Evolutionary conservation across 345 rosid species (phyloP), one percentile per base, ranked within the genome.

Genomic region (Dipteronia sinensis): DNA sequence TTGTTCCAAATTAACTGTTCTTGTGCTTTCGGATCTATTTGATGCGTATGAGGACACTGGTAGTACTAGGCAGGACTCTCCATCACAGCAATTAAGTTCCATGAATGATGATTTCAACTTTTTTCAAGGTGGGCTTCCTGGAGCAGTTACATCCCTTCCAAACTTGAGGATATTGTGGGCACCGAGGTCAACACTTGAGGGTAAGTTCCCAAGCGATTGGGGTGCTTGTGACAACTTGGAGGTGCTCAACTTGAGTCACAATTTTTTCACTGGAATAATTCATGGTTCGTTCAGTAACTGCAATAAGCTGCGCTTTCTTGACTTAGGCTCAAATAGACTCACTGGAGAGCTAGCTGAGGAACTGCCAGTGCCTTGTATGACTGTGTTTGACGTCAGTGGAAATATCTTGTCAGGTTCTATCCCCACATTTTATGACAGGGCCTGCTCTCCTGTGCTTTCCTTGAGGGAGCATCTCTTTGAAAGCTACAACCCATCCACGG

Each of bases 141-240:
- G 42, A 65, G 90, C 79, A 63, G 83, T 95, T 77, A 72, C 90
- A 62, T 84, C 75, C 68, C 94, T 95, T 81, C 91, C 92, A 0
- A 89, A 87, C 67, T 86, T 95, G 76, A 86, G 83, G 87, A 86
- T 95, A 70, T 80, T 95, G 85, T 95, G 98, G 98, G 94, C 90
- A 25, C 98, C 98, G 17, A 84, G 93, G 82, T 90, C 93, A 76
- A 90, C 87, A 2, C 82, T 95, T 19, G 92, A 87, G 80, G 98
- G 94, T 71, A 77, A 73, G 15, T 80, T 93, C 74, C 93, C 89
- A 0, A 80, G 82, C 31, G 83, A 86, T 79, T 92, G 98, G 98
- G 97, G 91, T 79, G 73, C 82, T 65, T 94, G 98, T 76, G 89
- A 87, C 70, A 84, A 82, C 80, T 83, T 95, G 90, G 91, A 90